Evolutionary conservation across 768 basidiomycete genomes (phyloP), one percentile per base, ranked within the genome.

Genomic region (Tylopilus felleus): DNA sequence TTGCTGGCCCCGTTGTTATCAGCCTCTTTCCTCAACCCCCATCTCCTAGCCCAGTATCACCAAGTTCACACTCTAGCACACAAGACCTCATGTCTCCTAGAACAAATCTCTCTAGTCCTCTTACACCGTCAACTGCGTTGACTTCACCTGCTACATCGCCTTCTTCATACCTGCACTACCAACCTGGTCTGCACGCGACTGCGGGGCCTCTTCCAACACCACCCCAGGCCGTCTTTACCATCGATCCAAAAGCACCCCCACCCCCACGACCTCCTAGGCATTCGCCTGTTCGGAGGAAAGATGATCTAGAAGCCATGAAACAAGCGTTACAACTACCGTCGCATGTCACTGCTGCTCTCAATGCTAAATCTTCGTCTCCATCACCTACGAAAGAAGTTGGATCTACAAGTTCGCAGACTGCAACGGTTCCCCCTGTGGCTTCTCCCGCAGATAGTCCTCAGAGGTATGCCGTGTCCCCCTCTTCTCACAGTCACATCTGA

Each of bases 181-280:
- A 86, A 54, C 84, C 85, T 45, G 86, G 83, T 46, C 61, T 85
- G 2, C 85, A 90, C 69, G 76, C 86, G 8, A 88, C 79, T 22
- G 88, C 87, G 39, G 85, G 86, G 5, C 88, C 88, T 44, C 75
- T 87, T 54, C 87, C 88, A 27, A 80, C 82, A 29, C 87, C 86
- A 9, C 86, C 88, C 3, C 75, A 83, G 53, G 77, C 83, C 19
- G 68, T 75, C 52, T 77, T 83, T 51, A 73, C 72, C 53, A 75
- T 82, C 29, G 73, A 78, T 46, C 72, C 73, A 13, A 74, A 66
- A 46, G 71, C 78, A 9, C 75, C 80, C 12, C 82, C 84, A 22
- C 71, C 76, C 3, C 84, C 85, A 54, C 80, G 82, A 36, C 84
- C 84, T 31, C 82, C 86, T 39, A 73, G 84, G 5, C 76, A 81